phyloP scores from a whole-genome alignment of 345 rosid species.

The Hypericum androsaemum region DNA sequence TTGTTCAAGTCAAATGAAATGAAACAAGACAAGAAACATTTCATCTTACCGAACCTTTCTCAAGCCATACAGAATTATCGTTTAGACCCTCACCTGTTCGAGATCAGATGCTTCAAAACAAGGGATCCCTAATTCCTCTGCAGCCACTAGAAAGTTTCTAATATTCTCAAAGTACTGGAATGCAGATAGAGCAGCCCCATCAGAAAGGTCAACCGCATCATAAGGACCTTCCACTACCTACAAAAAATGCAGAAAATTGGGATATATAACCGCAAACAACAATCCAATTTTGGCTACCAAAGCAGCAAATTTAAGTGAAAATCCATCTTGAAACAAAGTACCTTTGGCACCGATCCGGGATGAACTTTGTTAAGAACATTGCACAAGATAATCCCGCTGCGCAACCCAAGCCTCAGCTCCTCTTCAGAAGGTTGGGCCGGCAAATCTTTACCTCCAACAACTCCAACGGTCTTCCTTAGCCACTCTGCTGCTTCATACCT shows the following conservation, averaged over 20 bases:
- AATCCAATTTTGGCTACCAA: not conserved
- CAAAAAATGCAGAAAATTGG: too few relatives aligned
- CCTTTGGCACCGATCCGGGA: conserved; percentile 26
- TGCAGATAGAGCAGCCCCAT: conserved; percentile 28
- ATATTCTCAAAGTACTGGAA: conserved; percentile 28
- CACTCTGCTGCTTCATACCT: conserved; percentile 27
- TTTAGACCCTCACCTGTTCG: conserved; percentile 12
- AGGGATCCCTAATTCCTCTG: conserved; percentile 23
- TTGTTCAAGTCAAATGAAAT: not conserved
- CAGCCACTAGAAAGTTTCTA: conserved; percentile 26
- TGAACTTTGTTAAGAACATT: conserved; percentile 26
- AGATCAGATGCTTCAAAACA: conserved; percentile 22
- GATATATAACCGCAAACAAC: not conserved
- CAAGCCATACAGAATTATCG: not conserved
- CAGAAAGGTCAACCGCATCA: conserved; percentile 20
- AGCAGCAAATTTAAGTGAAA: not conserved
- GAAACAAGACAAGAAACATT: not conserved
- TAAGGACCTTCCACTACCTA: conserved; percentile 25
- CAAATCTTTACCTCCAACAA: conserved; percentile 23
- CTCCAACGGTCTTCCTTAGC: conserved; percentile 18
- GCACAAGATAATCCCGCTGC: conserved; percentile 27
- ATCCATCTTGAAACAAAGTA: not conserved
- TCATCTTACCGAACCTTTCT: not conserved
- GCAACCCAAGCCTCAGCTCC: conserved; percentile 20
- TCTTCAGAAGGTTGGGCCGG: conserved; percentile 29